phyloP scores from a whole-genome alignment of 2,329 filamentous ascomycete species.

The Colletotrichum liaoningense region DNA sequence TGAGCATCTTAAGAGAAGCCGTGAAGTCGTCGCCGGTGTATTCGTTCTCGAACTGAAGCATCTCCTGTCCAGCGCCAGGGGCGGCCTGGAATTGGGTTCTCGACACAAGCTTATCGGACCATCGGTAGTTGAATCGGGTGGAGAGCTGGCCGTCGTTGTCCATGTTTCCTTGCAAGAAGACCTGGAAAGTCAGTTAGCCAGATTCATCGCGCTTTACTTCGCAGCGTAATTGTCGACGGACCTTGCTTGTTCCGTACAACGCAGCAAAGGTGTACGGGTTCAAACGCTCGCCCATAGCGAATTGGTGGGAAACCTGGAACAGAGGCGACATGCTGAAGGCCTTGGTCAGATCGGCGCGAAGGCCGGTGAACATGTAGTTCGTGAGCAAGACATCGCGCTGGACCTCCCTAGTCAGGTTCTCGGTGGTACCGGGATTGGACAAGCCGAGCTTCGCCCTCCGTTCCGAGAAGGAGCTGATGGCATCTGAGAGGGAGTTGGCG shows the following conservation, averaged over 20 bases:
- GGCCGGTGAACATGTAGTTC: slow-evolving; percentile 96
- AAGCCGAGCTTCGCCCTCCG: slow-evolving; percentile 89
- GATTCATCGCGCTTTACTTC: neutral
- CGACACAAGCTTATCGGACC: slow-evolving; percentile 82
- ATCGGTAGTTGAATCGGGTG: slow-evolving; percentile 93
- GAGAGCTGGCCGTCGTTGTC: slow-evolving; percentile 92
- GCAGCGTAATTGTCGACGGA: slow-evolving; percentile 56
- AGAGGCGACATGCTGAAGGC: slow-evolving; percentile 92
- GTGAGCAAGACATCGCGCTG: slow-evolving; percentile 96
- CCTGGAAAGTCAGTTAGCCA: slow-evolving; percentile 59
- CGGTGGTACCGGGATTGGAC: slow-evolving; percentile 91
- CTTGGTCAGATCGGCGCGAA: slow-evolving; percentile 97
- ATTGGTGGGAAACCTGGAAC: slow-evolving; percentile 97
- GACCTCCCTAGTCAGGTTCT: slow-evolving; percentile 90
- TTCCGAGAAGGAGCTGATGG: slow-evolving; percentile 84
- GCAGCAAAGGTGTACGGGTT: slow-evolving; percentile 96
- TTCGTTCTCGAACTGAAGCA: slow-evolving; percentile 95
- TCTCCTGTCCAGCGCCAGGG: slow-evolving; percentile 80
- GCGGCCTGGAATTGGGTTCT: slow-evolving; percentile 91
- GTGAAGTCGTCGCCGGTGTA: slow-evolving; percentile 95
- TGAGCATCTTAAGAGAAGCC: slow-evolving; percentile 91
- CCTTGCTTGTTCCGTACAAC: slow-evolving; percentile 93
- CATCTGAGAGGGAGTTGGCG: slow-evolving; percentile 76
- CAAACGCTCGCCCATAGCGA: slow-evolving; percentile 92
- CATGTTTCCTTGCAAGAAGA: slow-evolving; percentile 95